Base-by-base conservation (phyloP, 495 filamentous ascomycete species). In the Hypomontagnella submonticulosa region DNA sequence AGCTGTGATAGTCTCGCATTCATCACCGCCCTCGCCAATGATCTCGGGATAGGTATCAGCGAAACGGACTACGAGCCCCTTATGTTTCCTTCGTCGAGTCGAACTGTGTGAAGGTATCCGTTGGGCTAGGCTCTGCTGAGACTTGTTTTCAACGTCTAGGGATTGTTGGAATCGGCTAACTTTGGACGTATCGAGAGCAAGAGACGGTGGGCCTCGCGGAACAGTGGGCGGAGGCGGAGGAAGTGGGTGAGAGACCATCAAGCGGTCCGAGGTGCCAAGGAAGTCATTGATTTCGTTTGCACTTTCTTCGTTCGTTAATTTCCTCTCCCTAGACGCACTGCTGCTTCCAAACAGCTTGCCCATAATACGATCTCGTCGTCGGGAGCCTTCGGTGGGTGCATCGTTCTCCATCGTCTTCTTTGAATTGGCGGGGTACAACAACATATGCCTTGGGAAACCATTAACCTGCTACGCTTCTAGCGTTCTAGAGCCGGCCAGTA, bases 21-120 rank as follows among this genome's bases (percentile, higher is more conserved):
- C 92, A 75, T 96, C 92, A 11, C 93, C 93, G 18, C 93, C 93
- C 69, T 91, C 86, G 19, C 93, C 93, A 74, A 97, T 96, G 48
- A 96, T 71, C 34, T 91, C 90, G 12, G 92, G 91, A 57, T 78
- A 77, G 16, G 75, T 81, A 48, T 88, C 81, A 6, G 77, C 84
- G 70, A 96, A 97, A 41, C 81, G 83, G n/a, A 96, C 92, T 13
- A 74, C 75, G 59, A 94, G 76, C 3, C 87, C 87, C 70, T 90
- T 90, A 19, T 72, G 56, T 52, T 72, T 76, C 44, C 62, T 75
- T 13, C 67, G 68, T 19, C 72, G 67, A 23, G 66, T 65, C 11
- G 76, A 71, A 49, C 74, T 78, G 67, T 69, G 70, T 9, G 75
- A 74, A 19, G 61, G 73, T 34, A 70, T 57, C 36, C 72, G 73